Conservation (phyloP, 768 basidiomycete genomes). For the Pleurotus pulmonarius region DNA sequence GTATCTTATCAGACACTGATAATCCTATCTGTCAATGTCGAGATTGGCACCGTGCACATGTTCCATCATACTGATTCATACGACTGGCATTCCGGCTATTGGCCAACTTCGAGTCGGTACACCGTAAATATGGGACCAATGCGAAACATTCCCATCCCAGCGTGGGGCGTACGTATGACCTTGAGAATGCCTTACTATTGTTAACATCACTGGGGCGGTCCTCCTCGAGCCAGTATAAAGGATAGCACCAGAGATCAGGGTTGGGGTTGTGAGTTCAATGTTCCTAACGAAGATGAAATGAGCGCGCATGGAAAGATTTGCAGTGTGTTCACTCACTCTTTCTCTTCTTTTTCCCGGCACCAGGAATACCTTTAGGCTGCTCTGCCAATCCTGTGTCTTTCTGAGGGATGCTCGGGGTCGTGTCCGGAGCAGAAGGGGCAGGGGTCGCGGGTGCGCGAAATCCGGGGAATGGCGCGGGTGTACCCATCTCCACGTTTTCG, state of each 20-base stretch:
- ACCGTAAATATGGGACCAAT: background rate
- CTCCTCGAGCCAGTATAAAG: background rate
- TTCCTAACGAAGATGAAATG: slow-evolving; percentile 5
- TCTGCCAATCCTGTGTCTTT: slow-evolving; percentile 38
- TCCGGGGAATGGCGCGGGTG: slow-evolving; percentile 16
- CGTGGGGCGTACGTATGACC: too few relatives aligned
- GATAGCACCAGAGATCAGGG: background rate
- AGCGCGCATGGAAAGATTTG: background rate
- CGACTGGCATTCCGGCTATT: too few relatives aligned
- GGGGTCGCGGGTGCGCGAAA: slow-evolving; percentile 37
- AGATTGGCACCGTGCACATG: too few relatives aligned
- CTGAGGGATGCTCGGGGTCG: slow-evolving; percentile 30
- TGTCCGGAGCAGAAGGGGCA: slow-evolving; percentile 24
- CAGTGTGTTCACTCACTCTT: slow-evolving; percentile 50
- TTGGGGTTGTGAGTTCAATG: slow-evolving; percentile 5
- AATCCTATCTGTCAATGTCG: background rate
- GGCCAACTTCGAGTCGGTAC: too few relatives aligned
- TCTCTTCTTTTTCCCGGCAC: slow-evolving; percentile 67
- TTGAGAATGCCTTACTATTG: too few relatives aligned
- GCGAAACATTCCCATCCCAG: background rate
- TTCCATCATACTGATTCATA: too few relatives aligned
- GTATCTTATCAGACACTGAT: background rate
- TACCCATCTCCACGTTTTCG: slow-evolving; percentile 26
- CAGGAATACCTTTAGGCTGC: slow-evolving; percentile 42
- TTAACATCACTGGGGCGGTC: background rate